Evolutionary conservation across 352 stramenopile species (phyloP), one percentile per base, ranked within the genome.

Genomic region (Thraustochytrium sp.): DNA sequence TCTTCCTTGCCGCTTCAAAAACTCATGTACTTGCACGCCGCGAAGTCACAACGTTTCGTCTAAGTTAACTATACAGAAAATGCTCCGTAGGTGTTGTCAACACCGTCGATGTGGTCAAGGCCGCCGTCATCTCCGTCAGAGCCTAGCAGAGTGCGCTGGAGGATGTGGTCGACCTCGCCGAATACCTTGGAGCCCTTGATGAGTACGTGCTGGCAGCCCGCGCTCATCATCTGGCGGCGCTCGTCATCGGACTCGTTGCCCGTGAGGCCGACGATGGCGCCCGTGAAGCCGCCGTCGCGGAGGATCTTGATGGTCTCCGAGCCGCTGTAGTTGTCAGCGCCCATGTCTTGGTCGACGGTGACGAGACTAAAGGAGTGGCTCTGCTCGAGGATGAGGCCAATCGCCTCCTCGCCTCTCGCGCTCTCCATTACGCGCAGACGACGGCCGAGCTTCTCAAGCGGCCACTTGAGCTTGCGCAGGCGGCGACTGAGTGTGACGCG

Each of bases 331-430:
- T 75, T 26, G 44, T 75, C 62, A 2, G 31, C 3, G 37, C 62
- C 62, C 62, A 75, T 75, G 44, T 75, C 62, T 53, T 75, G 62
- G 44, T 75, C 62, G 26, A 75, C 53, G 0, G 62, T 75, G 40
- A 75, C 36, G 23, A 75, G n/a, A 0, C 36, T 53, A 53, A 75
- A 75, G 23, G 36, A 31, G n/a, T 48, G 26, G 11, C 44, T 54
- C 62, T 75, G 36, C 26, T 75, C 62, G 2, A 75, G 44, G 4
- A 36, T 37, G 36, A 75, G 48, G 1, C 37, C n/a, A 13, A 75
- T 18, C 8, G 44, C 62, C 1, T 75, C 62, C 44, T 75, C 62
- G 62, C 62, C 62, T 8, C 48, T 53, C 23, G 37, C 40, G 38
- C 59, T 37, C 37, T 75, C 62, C 62, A 75, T 75, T 23, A 75